Evolutionary conservation across 495 filamentous ascomycete species (phyloP), one percentile per base, ranked within the genome.

Genomic region (Penicillium egyptiacum): DNA sequence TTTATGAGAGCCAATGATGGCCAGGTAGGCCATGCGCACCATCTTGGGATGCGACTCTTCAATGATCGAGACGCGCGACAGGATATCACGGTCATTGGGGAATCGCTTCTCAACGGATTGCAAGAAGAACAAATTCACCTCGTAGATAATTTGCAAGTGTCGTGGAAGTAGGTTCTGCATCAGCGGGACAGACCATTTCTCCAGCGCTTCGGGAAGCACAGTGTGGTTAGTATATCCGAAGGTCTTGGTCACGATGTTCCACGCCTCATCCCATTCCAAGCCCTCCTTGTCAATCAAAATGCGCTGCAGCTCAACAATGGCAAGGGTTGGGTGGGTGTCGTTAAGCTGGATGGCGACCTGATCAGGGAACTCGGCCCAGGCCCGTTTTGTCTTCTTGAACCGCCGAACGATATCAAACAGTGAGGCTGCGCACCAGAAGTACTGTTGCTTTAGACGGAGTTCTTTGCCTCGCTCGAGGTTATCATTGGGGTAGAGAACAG

Each of bases 161-260:
- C 94, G 88, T 6, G 94, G 94, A 14, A 98, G 86, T 3, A 98
- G 84, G 59, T 96, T 86, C 70, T 98, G 92, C 67, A 98, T 66
- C 61, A 98, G 75, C 16, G 90, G 88, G 41, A 98, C 95, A 26
- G 94, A 93, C 94, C 94, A 98, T 76, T 96, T 98, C 82, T 98
- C 94, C 48, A 97, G 76, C 41, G 94, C 94, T 75, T 98, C 94
- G 0, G 94, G 94, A 35, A 98, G 84, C 40, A 98, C 94, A 4
- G 94, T 98, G 70, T 98, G 94, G 70, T 98, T 98, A 62, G 94
- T 97, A 77, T 98, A 98, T 41, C 91, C 88, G 63, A 98, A 98
- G 48, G 87, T 89, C 35, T 78, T 79, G 40, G 76, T 84, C 28
- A 88, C 84, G 64, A 92, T 96, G 50, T 74, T 73, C 94, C 94